These are phyloP conservation scores for Alternaria consortialis DNA, from an alignment of 2,329 filamentous ascomycete species.

Conservation along the genomic window DNA sequence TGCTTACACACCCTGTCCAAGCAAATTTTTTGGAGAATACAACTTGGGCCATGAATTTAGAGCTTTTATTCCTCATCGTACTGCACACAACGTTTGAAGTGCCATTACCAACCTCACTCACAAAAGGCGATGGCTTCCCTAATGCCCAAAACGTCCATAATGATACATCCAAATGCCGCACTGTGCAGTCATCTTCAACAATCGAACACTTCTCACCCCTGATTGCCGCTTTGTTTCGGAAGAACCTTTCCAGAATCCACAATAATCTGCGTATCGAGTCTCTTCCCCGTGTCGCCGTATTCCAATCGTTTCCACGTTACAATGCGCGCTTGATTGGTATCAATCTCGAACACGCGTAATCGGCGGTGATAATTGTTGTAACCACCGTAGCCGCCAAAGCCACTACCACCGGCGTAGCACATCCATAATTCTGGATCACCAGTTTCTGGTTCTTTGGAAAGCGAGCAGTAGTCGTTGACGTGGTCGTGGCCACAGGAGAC, in stretches of 20 bases:
- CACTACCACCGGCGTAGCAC: slow-evolving; percentile 93
- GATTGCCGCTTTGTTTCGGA: slow-evolving; percentile 20
- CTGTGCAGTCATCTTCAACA: neutral
- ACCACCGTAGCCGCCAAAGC: slow-evolving; percentile 94
- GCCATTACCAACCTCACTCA: no score
- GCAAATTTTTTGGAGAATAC: no score
- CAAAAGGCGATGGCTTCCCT: neutral
- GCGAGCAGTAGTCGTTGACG: slow-evolving; percentile 93
- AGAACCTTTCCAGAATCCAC: slow-evolving; percentile 65
- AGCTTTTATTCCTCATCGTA: no score
- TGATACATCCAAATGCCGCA: neutral
- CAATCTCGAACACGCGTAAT: slow-evolving; percentile 89
- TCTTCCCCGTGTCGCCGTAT: slow-evolving; percentile 62
- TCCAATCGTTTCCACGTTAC: slow-evolving; percentile 93
- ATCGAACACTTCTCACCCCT: neutral
- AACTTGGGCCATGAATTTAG: no score
- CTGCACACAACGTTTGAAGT: no score
- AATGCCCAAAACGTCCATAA: neutral
- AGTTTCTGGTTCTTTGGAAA: slow-evolving; percentile 61
- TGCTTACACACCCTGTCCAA: no score
- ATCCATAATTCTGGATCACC: slow-evolving; percentile 78
- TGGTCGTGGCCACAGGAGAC: slow-evolving; percentile 96
- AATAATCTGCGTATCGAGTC: slow-evolving; percentile 68
- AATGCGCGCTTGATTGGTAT: slow-evolving; percentile 88
- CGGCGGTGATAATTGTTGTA: slow-evolving; percentile 86